Conservation (phyloP, 2,329 filamentous ascomycete species). For the Cucurbitaria berberidis region DNA sequence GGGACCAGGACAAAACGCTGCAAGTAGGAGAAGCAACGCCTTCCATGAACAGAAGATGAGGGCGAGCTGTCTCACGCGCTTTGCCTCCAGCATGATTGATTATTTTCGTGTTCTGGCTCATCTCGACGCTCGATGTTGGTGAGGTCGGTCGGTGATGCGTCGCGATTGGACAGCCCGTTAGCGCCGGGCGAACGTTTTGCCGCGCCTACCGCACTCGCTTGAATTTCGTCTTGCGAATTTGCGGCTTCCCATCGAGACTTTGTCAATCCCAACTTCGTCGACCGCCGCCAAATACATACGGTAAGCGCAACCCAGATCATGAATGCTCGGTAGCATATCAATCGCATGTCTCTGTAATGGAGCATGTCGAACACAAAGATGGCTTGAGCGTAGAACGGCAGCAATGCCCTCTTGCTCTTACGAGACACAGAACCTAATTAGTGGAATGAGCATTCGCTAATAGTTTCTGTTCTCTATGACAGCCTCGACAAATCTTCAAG, state of each 20-base stretch:
- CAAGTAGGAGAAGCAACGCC: conserved; percentile 66
- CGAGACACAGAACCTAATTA: conserved; percentile 58
- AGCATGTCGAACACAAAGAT: conserved; percentile 44
- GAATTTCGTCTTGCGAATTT: conserved; percentile 25
- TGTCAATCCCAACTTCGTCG: conserved; percentile 42
- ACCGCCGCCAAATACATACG: conserved; percentile 44
- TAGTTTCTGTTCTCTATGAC: conserved; percentile 99
- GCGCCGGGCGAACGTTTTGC: conserved; percentile 18
- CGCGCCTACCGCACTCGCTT: conserved; percentile 26
- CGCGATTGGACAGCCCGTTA: conserved; percentile 22
- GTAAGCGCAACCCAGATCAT: conserved; percentile 45
- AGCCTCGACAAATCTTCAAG: conserved; percentile 70
- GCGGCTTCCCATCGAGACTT: conserved; percentile 26
- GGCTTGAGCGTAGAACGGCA: conserved; percentile 48
- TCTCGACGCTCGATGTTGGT: not conserved
- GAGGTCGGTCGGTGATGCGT: conserved; percentile 6
- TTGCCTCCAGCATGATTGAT: not conserved
- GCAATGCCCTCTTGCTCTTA: conserved; percentile 48
- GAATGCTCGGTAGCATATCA: conserved; percentile 41
- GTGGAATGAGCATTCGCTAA: conserved; percentile 83
- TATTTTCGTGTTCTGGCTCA: conserved; percentile 2
- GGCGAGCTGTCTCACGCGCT: conserved; percentile 12
- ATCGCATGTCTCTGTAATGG: conserved; percentile 40
- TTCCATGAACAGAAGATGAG: conserved; percentile 70
- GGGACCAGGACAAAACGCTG: conserved; percentile 61